Percentiles rank a stretch among this genome's conserved stretches.
Evolutionary conservation across 495 filamentous ascomycete genomes (phyloP).

Genomic region (Cercophora newfieldiana): DNA sequence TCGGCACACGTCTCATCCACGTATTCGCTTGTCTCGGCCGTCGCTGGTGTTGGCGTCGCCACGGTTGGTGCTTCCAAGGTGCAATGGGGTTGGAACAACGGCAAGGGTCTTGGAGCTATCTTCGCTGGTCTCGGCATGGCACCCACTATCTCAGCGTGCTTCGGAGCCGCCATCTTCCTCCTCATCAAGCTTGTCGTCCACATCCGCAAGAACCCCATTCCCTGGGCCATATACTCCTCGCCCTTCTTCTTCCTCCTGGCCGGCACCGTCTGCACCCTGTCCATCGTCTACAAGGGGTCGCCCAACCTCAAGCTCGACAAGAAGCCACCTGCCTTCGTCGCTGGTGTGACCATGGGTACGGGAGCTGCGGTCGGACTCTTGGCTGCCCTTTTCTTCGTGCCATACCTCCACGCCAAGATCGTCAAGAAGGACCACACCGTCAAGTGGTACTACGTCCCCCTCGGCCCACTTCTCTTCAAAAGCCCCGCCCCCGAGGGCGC

Average conservation of each 20-base stretch:
- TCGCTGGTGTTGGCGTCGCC: conserved; percentile 66
- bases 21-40: conserved; percentile 62
- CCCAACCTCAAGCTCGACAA: conserved; percentile 45
- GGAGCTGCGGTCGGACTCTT: conserved; percentile 57
- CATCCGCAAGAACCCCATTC: conserved; percentile 57
- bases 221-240: conserved; percentile 56
- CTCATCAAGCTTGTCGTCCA: conserved; percentile 65
- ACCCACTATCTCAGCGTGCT: conserved; percentile 57
- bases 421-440: conserved; percentile 58
- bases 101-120: conserved; percentile 51
- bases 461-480: conserved; percentile 59
- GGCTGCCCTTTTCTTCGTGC: conserved; percentile 61
- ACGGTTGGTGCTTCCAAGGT: conserved; percentile 52
- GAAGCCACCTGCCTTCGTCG: conserved; percentile 49
- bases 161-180: conserved; percentile 62
- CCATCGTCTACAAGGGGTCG: conserved; percentile 60
- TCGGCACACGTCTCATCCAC: conserved; percentile 66
- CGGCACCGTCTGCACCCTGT: conserved; percentile 62
- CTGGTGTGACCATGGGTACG: conserved; percentile 58
- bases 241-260: conserved; percentile 64
- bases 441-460: conserved; percentile 57
- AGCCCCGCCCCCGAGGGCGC: conserved; percentile 45
- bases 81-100: conserved; percentile 55
- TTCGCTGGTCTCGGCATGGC: conserved; percentile 66
- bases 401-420: conserved; percentile 61